Base-by-base conservation (phyloP, 257 asterid species). In the Ophiorrhiza pumila region DNA sequence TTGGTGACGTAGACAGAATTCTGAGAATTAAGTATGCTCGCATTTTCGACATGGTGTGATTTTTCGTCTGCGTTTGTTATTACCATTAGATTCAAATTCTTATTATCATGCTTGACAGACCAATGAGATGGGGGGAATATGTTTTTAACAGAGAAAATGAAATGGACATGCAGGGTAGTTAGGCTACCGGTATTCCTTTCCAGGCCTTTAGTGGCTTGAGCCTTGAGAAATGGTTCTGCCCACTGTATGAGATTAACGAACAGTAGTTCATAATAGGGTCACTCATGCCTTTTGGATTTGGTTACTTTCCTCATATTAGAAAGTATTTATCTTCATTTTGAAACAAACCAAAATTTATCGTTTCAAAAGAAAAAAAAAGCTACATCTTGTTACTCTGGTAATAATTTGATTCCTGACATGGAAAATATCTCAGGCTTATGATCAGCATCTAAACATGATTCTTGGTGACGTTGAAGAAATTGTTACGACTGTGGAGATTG, bases 401-500 rank as follows among this genome's bases (percentile, higher is more conserved):
- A n/a, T 27, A 50, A 35, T 13, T 37, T 55, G 50, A 60, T 10
- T 66, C 32, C 50, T 55, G 23, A 22, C 14, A 7, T 53, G 75
- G 62, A 58, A 32, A 65, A 31, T 49, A 49, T 80, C 45, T 69
- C 93, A 94, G 97, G 98, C 98, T 61, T 95, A 95, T 89, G 99
- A 95, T 83, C 99, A 95, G 82, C 99, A 95, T 81, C 83, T 95
- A 76, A 95, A 95, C 81, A 95, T 95, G 99, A 95, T 95, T 78
- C 91, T 95, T 71, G 99, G 98, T 34, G 97, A 95, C 79, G 98
- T 95, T 1, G 96, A 95, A 81, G 97, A 95, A 92, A 85, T 86
- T 81, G 86, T 92, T 72, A 95, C 98, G 12, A 92, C 96, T 4
- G 85, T 90, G 65, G 99, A 95, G 84, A 92, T 95, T 63, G 99